phyloP scores from a whole-genome alignment of 176 grass and related monocot species.

The Lolium rigidum region DNA sequence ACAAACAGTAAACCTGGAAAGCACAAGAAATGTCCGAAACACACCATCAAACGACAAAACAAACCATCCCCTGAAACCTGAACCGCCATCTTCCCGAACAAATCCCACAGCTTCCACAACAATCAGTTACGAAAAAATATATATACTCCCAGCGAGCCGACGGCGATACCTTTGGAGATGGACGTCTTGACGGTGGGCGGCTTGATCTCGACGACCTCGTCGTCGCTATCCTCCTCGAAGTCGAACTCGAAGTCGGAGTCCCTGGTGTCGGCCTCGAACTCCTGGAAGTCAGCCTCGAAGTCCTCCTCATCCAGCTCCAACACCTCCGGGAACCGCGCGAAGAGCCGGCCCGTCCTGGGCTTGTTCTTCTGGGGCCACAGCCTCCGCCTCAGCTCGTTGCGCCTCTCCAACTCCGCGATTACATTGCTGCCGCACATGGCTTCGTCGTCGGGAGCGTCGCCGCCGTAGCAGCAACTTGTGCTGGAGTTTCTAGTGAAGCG shows the following conservation, averaged over 20 bases:
- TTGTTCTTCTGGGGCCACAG: constrained; percentile 70
- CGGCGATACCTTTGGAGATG: constrained; percentile 51
- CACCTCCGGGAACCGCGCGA: not conserved
- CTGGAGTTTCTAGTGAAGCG: not conserved
- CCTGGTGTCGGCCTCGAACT: constrained; percentile 21
- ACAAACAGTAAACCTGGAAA: no score
- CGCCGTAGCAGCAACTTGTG: not conserved
- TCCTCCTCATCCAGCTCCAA: constrained; percentile 40
- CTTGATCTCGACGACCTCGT: constrained; percentile 56
- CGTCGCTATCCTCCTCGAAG: no score
- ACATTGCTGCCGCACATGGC: constrained; percentile 63
- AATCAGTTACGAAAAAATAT: not conserved
- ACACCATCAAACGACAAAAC: not conserved
- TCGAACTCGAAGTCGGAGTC: constrained; percentile 39
- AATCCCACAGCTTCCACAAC: not conserved
- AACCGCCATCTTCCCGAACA: not conserved
- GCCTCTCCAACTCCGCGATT: constrained; percentile 37
- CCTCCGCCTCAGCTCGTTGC: not conserved
- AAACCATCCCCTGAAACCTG: not conserved
- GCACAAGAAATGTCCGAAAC: no score
- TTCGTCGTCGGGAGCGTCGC: constrained; percentile 9
- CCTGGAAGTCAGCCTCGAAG: constrained; percentile 57
- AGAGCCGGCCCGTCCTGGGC: constrained; percentile 20
- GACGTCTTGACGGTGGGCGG: constrained; percentile 44
- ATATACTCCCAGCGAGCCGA: not conserved